These are phyloP conservation scores for Litchi chinensis DNA, from an alignment of 345 rosid species.

Conservation along the genomic window DNA sequence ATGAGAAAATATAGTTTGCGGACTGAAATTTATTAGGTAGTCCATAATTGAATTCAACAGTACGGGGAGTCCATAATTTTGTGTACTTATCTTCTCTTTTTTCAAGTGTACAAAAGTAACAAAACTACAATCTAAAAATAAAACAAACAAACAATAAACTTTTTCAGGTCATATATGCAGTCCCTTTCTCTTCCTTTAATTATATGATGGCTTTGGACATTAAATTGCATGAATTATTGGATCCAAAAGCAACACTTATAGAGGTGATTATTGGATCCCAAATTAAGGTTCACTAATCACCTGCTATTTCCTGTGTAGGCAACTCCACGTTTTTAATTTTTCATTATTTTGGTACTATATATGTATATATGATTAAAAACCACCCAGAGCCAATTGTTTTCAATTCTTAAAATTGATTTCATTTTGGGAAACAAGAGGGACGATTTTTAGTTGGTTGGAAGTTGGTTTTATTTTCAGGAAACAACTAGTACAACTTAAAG, in stretches of 20 bases:
- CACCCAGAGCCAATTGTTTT: background rate
- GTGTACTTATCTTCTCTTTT: background rate
- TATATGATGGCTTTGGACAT: background rate
- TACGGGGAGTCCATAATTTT: background rate
- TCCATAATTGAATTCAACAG: background rate
- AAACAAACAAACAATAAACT: no score
- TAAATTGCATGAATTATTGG: constrained; percentile 1
- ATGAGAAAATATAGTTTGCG: background rate
- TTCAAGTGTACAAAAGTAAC: background rate
- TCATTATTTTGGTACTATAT: no score
- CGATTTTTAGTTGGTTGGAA: background rate
- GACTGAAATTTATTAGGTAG: background rate
- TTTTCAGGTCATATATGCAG: background rate
- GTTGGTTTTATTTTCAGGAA: constrained; percentile 1
- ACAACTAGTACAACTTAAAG: background rate
- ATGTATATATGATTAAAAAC: background rate
- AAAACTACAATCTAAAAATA: no score
- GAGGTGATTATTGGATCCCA: background rate
- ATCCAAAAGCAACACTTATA: background rate
- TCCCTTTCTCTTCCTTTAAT: background rate
- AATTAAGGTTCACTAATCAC: background rate
- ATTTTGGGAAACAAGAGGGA: background rate
- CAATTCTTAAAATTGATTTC: background rate
- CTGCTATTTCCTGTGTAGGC: background rate
- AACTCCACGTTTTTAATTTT: no score